A percentile compares a stretch with the other conserved stretches of the same genome.
phyloP scores from a whole-genome alignment of 108 stramenopile species.

The Skeletonema marinoi region DNA sequence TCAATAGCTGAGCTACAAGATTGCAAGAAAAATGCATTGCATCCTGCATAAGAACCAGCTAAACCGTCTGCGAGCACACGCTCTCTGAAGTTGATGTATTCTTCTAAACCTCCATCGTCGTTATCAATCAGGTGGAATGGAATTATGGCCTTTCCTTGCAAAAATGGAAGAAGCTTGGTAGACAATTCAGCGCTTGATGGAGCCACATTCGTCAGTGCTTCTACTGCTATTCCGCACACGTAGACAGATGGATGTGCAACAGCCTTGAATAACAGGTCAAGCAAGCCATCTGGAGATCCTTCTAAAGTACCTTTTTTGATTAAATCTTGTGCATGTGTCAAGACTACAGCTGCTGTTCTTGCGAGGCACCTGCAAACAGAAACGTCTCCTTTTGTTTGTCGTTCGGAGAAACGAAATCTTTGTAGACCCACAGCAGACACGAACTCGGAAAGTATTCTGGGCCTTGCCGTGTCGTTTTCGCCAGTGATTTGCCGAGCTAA shows the following conservation, averaged over 20 bases:
- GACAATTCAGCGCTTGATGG: constrained; percentile 46
- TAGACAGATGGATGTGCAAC: constrained; percentile 66
- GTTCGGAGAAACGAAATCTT: constrained; percentile 70
- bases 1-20: constrained; percentile 78
- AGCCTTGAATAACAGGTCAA: constrained; percentile 69
- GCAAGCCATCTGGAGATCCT: constrained; percentile 43
- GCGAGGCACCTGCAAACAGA: constrained; percentile 56
- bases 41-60: constrained; percentile 52
- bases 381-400: constrained; percentile 47
- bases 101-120: constrained; percentile 51
- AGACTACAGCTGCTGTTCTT: constrained; percentile 47
- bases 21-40: constrained; percentile 53
- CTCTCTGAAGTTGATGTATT: constrained; percentile 65
- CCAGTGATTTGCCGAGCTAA: constrained; percentile 29
- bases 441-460: constrained; percentile 58
- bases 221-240: constrained; percentile 64
- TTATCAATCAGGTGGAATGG: constrained; percentile 49
- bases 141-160: constrained; percentile 78
- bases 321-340: constrained; percentile 34
- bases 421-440: constrained; percentile 70
- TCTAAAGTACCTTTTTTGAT: constrained; percentile 23
- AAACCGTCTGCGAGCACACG: constrained; percentile 57
- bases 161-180: constrained; percentile 59
- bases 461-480: constrained; percentile 61
- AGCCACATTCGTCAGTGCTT: constrained; percentile 45